These are phyloP conservation scores for Phaeosphaeria sp. DNA, from an alignment of 2,329 filamentous ascomycete species.

Conservation along the genomic window DNA sequence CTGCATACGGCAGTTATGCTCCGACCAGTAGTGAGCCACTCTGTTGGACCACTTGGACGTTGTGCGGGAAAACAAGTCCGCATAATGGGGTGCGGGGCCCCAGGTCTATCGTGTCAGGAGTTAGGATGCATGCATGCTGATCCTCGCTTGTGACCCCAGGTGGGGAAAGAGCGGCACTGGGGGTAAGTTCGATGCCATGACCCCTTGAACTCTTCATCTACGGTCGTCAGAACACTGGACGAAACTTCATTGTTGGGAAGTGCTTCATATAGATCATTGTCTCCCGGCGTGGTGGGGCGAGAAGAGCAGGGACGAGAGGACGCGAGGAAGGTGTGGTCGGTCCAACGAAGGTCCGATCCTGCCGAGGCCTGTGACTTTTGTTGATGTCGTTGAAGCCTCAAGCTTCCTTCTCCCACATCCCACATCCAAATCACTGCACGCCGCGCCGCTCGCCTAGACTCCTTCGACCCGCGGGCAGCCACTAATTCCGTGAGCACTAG, in stretches of 20 bases:
- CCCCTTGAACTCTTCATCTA: not conserved
- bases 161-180: not conserved
- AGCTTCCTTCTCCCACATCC: not conserved
- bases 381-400: not conserved
- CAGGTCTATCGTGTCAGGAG: conserved; percentile 2
- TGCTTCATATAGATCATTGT: not conserved
- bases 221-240: not conserved
- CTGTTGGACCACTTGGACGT: not conserved
- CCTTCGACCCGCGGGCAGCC: not conserved
- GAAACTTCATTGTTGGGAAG: not conserved
- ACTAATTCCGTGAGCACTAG: not conserved
- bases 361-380: conserved; percentile 18
- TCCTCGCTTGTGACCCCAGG: not conserved
- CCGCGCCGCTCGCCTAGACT: not conserved
- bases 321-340: conserved; percentile 1
- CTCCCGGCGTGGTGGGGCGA: not conserved
- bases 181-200: not conserved
- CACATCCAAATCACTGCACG: conserved; percentile 4
- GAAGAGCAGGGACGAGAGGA: not conserved
- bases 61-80: conserved; percentile 12
- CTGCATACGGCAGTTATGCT: conserved; percentile 21
- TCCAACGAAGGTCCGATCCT: conserved; percentile 14
- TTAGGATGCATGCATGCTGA: conserved; percentile 2
- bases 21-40: not conserved
- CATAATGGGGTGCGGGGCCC: conserved; percentile 17